Evolutionary conservation across 805 yeast species (phyloP), one percentile per base, ranked within the genome.

Genomic region (Yarrowia sp.): DNA sequence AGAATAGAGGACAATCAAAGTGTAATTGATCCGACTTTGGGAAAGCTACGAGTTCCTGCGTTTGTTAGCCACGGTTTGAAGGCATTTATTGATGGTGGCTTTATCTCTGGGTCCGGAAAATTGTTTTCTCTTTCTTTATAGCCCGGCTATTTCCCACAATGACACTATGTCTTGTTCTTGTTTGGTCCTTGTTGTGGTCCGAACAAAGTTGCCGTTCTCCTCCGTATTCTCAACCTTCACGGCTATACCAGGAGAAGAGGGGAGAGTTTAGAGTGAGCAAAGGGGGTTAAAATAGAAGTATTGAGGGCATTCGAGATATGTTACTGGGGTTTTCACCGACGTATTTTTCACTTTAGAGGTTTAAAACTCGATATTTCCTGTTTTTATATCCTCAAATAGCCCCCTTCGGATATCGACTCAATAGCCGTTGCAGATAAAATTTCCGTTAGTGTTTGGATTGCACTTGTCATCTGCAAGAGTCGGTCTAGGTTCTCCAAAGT

Each of bases 241-340:
- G 58, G 58, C 58, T 51, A 51, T 51, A 7, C 58, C 58, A 51
- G 58, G 58, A 51, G 58, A 51, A 51, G 58, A 51, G 58, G 58
- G 58, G 56, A 49, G 22, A n/a, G 22, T 19, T 38, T 30, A 19
- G n/a, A 9, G 36, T 26, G 35, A n/a, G 35, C 10, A 14, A 14
- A 33, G n/a, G 6, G 14, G 22, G 52, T 2, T 43, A 14, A n/a
- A 21, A 7, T 21, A 7, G 44, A 2, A 22, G 11, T 41, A 14
- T 41, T 6, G 28, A 11, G 44, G 17, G 35, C 35, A 16, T 32
- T 14, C 8, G 11, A 30, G 33, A 30, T 30, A 5, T n/a, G n/a
- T n/a, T n/a, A n/a, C n/a, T n/a, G n/a, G n/a, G n/a, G n/a, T n/a
- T n/a, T n/a, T n/a, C n/a, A n/a, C n/a, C n/a, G n/a, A n/a, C n/a